Base-by-base conservation (phyloP, 495 filamentous ascomycete genomes). In the Evansstolkia leycettana region DNA sequence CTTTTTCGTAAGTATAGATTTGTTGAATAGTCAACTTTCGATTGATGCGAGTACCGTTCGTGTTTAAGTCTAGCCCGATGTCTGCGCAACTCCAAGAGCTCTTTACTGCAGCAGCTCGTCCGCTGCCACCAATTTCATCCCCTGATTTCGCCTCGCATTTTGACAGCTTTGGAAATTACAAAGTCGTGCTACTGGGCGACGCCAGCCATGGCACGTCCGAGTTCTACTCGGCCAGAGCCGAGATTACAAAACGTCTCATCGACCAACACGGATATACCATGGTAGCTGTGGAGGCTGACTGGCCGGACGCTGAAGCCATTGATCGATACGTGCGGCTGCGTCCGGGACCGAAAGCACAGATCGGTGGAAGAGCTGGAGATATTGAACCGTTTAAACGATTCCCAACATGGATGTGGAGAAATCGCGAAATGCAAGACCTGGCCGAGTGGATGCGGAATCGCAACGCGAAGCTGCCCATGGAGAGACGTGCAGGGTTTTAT, bases 341-440 rank as follows among this genome's bases (percentile, higher is more conserved):
- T 3, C 57, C 61, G 1, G 62, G 59, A 5, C 56, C 50, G 1
- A 45, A 52, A 17, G 56, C 57, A 2, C 45, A 41, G 8, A 52
- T 64, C 8, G 51, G 52, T 13, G 52, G 53, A 15, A 38, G 33
- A 11, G 31, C 46, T 2, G 43, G 48, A 2, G 52, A 51, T 4
- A 38, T 55, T 7, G 59, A 65, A 26, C 58, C 61, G 7, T 76
- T 77, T 45, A 49, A 62, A 33, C 50, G 70, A 12, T 77, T 76
- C 28, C 72, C 73, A 15, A 72, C 67, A 3, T 77, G 72, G 72
- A 76, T 76, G 72, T 77, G 73, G 73, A 59, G 70, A 8, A 76
- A 75, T 36, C 41, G 45, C 16, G 71, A 76, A 41, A 67, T 71
- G 45, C 69, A 72, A 15, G 49, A 60, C 0, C 64, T 77, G 12